phyloP scores from a whole-genome alignment of 2,329 filamentous ascomycete species.

The Ophiostoma pallidulum region DNA sequence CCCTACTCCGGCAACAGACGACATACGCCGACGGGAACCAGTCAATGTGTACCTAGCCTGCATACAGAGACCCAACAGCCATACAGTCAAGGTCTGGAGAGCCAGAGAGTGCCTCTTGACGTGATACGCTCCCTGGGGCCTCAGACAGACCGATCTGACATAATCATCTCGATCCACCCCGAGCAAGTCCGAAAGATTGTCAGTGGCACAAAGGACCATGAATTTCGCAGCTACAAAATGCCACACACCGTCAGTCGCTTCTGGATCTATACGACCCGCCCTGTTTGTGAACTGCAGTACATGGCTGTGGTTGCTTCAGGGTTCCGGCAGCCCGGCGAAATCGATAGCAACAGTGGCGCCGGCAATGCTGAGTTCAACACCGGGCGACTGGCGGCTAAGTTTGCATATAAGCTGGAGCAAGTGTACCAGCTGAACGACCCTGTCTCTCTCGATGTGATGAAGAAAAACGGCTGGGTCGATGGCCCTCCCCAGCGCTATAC shows the following conservation, averaged over 20 bases:
- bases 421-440: slow-evolving; percentile 56
- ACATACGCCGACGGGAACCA: background rate
- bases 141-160: slow-evolving; percentile 41
- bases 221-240: slow-evolving; percentile 47
- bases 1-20: background rate
- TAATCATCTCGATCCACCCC: slow-evolving; percentile 42
- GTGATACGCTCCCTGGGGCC: slow-evolving; percentile 39
- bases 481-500: slow-evolving; percentile 38
- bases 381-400: slow-evolving; percentile 27
- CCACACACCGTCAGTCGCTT: slow-evolving; percentile 46
- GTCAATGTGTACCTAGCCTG: background rate
- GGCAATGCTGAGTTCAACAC: slow-evolving; percentile 45
- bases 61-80: background rate
- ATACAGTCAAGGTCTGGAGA: slow-evolving; percentile 30
- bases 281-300: slow-evolving; percentile 42
- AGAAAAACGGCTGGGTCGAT: slow-evolving; percentile 44
- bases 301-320: slow-evolving; percentile 46
- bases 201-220: slow-evolving; percentile 41
- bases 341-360: slow-evolving; percentile 33
- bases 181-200: slow-evolving; percentile 40
- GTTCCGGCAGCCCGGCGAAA: slow-evolving; percentile 35
- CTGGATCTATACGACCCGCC: slow-evolving; percentile 50
- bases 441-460: slow-evolving; percentile 41
- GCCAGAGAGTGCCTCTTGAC: slow-evolving; percentile 43
- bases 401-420: slow-evolving; percentile 44